These are phyloP conservation scores for Tetracentron sinense DNA, from an alignment of 164 flowering plant genomes.

Conservation along the genomic window DNA sequence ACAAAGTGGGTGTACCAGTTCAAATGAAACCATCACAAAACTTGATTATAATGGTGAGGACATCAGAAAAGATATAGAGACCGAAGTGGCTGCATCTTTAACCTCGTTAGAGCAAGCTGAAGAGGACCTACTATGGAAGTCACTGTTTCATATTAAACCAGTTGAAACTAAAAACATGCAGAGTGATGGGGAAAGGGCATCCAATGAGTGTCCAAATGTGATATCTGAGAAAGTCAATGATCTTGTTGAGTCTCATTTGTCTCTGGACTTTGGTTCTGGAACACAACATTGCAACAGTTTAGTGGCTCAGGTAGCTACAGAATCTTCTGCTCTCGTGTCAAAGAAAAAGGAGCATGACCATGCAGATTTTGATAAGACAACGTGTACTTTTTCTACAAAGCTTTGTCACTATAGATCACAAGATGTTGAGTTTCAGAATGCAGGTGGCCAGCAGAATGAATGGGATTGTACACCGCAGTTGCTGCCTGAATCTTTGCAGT, in stretches of 20 bases:
- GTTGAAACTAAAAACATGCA: constrained; percentile 4
- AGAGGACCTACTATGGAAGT: constrained; percentile 13
- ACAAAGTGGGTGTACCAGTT: constrained; percentile 11
- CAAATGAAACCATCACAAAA: constrained; percentile 1
- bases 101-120: constrained; percentile 14
- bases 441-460: constrained; percentile 3
- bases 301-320: constrained; percentile 9
- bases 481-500: constrained; percentile 14
- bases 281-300: constrained; percentile 8
- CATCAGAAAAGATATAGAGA: not conserved
- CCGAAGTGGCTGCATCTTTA: constrained; percentile 2
- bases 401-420: constrained; percentile 5
- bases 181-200: constrained; percentile 11
- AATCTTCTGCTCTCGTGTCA: too few relatives aligned
- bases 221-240: constrained; percentile 14
- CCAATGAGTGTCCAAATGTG: constrained; percentile 4
- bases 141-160: constrained; percentile 5
- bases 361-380: constrained; percentile 1
- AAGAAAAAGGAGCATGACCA: not conserved
- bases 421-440: constrained; percentile 10
- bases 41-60: constrained; percentile 8
- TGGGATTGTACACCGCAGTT: constrained; percentile 12
- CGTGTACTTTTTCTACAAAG: constrained; percentile 2
- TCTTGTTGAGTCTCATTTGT: constrained; percentile 2
- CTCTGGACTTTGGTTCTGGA: constrained; percentile 3